Percentiles rank a stretch among this genome's conserved stretches.
Evolutionary conservation across 2,329 filamentous ascomycete genomes (phyloP).

Genomic region (Beauveria sp.): DNA sequence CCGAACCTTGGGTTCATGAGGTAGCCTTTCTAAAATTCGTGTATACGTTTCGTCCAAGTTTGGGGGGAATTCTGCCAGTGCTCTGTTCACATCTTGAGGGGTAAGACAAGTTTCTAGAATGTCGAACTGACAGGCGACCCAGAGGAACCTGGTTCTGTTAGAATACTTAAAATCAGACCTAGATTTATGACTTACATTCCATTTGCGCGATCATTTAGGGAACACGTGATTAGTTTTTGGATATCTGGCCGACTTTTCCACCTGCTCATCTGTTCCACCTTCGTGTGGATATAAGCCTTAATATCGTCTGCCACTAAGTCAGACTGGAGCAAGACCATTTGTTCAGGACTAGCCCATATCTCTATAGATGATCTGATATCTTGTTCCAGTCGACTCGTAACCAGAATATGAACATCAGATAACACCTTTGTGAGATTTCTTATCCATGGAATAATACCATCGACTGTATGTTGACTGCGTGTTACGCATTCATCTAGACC

Average conservation of each 20-base stretch:
- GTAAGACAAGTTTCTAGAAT: conserved; percentile 1
- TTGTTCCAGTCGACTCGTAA: conserved; percentile 6
- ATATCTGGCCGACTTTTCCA: background rate
- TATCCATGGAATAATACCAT: background rate
- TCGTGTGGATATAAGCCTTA: background rate
- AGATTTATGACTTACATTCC: background rate
- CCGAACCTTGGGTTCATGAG: background rate
- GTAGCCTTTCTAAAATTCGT: background rate
- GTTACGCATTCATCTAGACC: conserved; percentile 1
- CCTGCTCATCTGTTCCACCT: background rate
- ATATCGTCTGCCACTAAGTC: background rate
- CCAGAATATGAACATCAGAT: background rate
- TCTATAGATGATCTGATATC: conserved; percentile 4
- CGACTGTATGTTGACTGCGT: background rate
- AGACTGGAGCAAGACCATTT: background rate
- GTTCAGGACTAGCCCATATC: background rate
- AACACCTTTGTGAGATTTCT: background rate
- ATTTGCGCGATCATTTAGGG: background rate
- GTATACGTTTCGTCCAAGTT: conserved; percentile 1
- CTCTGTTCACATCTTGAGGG: background rate
- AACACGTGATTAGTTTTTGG: background rate
- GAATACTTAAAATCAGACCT: background rate
- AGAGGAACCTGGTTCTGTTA: background rate
- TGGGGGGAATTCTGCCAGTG: background rate
- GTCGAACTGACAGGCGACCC: conserved; percentile 7